phyloP scores from a whole-genome alignment of 2,329 filamentous ascomycete species.

The Aspergillus novofumigatus region DNA sequence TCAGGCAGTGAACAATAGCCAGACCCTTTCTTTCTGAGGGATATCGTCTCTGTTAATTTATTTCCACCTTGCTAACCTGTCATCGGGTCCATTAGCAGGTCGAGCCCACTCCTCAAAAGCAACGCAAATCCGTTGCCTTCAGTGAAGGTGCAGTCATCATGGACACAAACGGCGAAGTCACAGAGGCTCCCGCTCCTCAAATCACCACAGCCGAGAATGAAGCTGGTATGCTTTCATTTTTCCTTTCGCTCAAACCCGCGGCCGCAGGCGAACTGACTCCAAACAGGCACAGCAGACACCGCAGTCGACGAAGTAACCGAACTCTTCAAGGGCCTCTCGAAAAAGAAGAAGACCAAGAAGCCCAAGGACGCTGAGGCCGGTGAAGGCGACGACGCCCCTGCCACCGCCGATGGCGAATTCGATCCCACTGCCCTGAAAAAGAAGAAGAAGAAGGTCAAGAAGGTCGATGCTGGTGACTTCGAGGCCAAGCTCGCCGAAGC shows the following conservation, averaged over 20 bases:
- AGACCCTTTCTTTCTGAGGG: not conserved
- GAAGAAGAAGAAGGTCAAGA: constrained; percentile 68
- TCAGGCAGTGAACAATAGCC: not conserved
- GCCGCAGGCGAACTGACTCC: not conserved
- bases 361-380: constrained; percentile 51
- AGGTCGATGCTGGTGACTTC: constrained; percentile 60
- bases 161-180: constrained; percentile 82
- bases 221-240: constrained; percentile 21
- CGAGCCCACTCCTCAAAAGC: constrained; percentile 57
- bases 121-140: constrained; percentile 91
- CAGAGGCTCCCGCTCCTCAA: constrained; percentile 67
- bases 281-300: constrained; percentile 45
- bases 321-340: constrained; percentile 65
- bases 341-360: constrained; percentile 67
- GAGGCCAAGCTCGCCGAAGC: constrained; percentile 63
- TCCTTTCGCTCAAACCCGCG: constrained; percentile 2
- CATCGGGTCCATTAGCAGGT: constrained; percentile 36
- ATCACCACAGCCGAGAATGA: constrained; percentile 60
- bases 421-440: constrained; percentile 70
- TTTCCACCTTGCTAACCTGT: constrained; percentile 25
- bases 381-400: constrained; percentile 47
- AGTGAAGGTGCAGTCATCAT: constrained; percentile 83
- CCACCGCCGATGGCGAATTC: constrained; percentile 56
- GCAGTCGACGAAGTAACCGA: constrained; percentile 63
- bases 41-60: constrained; percentile 6